Evolutionary conservation across 2,329 filamentous ascomycete genomes (phyloP).

Genomic region (Seiridium unicorne): DNA sequence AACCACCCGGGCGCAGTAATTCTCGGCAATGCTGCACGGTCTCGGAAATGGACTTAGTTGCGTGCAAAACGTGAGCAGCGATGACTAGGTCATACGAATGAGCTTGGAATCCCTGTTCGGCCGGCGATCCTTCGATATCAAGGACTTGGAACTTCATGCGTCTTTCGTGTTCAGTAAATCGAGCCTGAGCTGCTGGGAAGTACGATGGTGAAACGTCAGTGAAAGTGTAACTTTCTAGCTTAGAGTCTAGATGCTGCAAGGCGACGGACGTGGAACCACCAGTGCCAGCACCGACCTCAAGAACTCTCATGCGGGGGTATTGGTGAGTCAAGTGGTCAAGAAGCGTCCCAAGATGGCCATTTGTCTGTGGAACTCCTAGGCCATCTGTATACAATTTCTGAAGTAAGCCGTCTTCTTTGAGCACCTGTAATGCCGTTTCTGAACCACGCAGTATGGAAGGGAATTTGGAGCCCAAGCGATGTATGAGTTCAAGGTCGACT

Average conservation of each 20-base stretch:
- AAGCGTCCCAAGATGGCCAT: background rate
- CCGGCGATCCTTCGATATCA: slow-evolving; percentile 27
- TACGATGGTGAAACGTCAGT: slow-evolving; percentile 39
- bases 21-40: slow-evolving; percentile 24
- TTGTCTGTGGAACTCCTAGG: background rate
- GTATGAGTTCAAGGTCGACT: no score
- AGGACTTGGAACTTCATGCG: slow-evolving; percentile 29
- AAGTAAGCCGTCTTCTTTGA: background rate
- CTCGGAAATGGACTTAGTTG: slow-evolving; percentile 19
- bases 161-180: slow-evolving; percentile 5
- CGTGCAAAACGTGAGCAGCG: slow-evolving; percentile 29
- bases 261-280: slow-evolving; percentile 35
- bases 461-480: no score
- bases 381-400: slow-evolving; percentile 9
- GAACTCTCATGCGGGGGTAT: slow-evolving; percentile 30
- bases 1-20: slow-evolving; percentile 35
- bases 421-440: background rate
- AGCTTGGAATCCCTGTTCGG: slow-evolving; percentile 25
- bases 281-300: slow-evolving; percentile 39
- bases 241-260: slow-evolving; percentile 25
- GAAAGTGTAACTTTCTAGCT: slow-evolving; percentile 38
- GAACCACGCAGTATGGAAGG: background rate
- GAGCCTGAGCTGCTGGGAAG: slow-evolving; percentile 30
- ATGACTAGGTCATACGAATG: slow-evolving; percentile 31
- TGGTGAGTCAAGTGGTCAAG: slow-evolving; percentile 12